Base-by-base conservation (phyloP, 2,329 filamentous ascomycete species). In the Hypoxylon sp. region DNA sequence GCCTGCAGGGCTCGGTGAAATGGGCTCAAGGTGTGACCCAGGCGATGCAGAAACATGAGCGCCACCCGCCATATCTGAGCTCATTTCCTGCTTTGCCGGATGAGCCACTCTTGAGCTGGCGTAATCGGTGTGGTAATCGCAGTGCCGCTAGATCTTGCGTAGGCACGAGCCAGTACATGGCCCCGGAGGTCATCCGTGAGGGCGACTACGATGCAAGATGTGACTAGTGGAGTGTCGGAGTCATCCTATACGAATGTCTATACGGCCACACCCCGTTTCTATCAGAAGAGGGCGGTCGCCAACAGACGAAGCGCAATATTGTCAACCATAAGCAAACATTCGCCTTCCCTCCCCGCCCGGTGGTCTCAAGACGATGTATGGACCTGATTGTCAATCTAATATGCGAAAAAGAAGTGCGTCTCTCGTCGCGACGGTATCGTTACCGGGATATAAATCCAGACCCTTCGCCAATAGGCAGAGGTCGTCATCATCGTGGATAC, bases 111-210 rank as follows among this genome's bases (percentile, higher is more conserved):
- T 79, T 94, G 47, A 84, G 85, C 65, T 94, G 90, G 90, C 86
- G 91, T 46, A 90, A 93, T 74, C 83, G 84, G 14, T 86, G 84
- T 67, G 87, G 91, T 25, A 90, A 89, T 70, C 88, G 93, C 39
- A 87, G 87, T 32, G 85, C 93, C 32, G 95, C 95, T 1, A 88
- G 90, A 71, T 97, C 94, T 47, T 89, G 97, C 0, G 95, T 98
- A 9, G 95, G 95, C 2, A 98, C 96, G 2, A 97, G 94, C 76
- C 95, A 97, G 76, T 98, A 98, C 81, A 98, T 97, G 96, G 95
- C 96, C 0, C 95, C 95, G 1, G 96, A 98, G 81, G 92, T 98
- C 16, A 90, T 97, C 62, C 84, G 87, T 70, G 93, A 94, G 27
- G 87, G 93, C 51, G 81, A 85, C 37, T 98, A 98, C 77, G 96